A percentile compares a stretch with the other conserved stretches of the same genome.
Evolutionary conservation across 306 rosid species (phyloP).

Genomic region (Acacia confusa): DNA sequence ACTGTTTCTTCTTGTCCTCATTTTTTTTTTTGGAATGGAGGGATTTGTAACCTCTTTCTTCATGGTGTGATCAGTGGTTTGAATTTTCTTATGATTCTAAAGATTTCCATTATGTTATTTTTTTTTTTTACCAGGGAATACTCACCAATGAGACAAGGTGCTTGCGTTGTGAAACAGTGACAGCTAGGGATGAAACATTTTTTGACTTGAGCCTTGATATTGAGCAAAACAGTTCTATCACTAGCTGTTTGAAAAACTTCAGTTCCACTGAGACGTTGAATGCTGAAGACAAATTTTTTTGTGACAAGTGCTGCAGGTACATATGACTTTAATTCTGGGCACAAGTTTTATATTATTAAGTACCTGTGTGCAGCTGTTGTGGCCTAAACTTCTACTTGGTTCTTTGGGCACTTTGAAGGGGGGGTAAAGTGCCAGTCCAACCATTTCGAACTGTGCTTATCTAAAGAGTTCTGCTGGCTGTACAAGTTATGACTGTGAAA

Average conservation of each 20-base stretch:
- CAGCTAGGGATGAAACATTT: constrained; percentile 98
- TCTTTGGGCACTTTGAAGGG: constrained; percentile 22
- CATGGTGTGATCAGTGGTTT: background rate
- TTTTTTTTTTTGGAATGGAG: background rate
- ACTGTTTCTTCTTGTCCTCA: background rate
- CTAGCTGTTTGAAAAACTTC: constrained; percentile 98
- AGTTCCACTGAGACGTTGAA: constrained; percentile 97
- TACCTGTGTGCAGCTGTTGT: constrained; percentile 1
- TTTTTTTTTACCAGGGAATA: constrained; percentile 74
- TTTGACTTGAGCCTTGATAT: constrained; percentile 97
- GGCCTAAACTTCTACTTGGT: constrained; percentile 26
- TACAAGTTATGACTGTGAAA: background rate
- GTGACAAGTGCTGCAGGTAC: constrained; percentile 99
- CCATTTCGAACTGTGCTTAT: constrained; percentile 24
- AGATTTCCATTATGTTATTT: constrained; percentile 43
- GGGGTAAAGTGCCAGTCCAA: constrained; percentile 12
- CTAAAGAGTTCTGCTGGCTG: constrained; percentile 7
- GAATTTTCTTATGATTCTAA: background rate
- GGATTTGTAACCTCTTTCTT: constrained; percentile 2
- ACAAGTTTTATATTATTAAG: background rate
- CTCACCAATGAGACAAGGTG: constrained; percentile 99
- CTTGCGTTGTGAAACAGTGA: constrained; percentile 96
- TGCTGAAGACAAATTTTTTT: constrained; percentile 97
- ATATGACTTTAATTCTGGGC: constrained; percentile 12
- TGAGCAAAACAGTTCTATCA: constrained; percentile 98